A percentile compares a stretch with the other conserved stretches of the same genome.
Conservation (phyloP, 2,329 filamentous ascomycete species). For the Fusarium virguliforme region DNA sequence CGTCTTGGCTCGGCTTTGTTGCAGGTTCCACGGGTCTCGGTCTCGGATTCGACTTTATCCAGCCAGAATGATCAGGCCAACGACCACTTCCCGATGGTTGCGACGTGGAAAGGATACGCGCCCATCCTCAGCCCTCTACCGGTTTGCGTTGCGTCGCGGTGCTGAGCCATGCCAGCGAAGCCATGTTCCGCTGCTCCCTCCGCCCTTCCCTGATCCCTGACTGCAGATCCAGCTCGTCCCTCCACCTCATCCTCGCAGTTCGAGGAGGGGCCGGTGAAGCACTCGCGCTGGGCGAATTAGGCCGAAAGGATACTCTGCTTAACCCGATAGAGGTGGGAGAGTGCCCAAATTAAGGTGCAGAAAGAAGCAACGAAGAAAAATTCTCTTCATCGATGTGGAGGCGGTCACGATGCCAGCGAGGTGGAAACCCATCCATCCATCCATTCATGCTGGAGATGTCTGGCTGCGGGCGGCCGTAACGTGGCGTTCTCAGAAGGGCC, state of each 20-base stretch:
- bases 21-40: not conserved
- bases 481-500: constrained; percentile 48
- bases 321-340: constrained; percentile 31
- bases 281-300: constrained; percentile 36
- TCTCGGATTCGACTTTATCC: constrained; percentile 4
- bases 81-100: constrained; percentile 14
- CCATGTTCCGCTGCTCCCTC: constrained; percentile 23
- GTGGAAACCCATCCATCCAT: constrained; percentile 46
- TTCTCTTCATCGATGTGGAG: constrained; percentile 51
- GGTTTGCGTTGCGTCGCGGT: constrained; percentile 1
- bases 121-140: not conserved
- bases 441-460: constrained; percentile 29
- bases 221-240: constrained; percentile 49
- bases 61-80: constrained; percentile 12
- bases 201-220: constrained; percentile 47
- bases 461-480: constrained; percentile 45
- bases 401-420: constrained; percentile 49
- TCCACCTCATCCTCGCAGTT: constrained; percentile 43
- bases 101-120: not conserved
- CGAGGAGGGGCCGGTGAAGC: constrained; percentile 26
- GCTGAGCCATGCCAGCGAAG: constrained; percentile 32
- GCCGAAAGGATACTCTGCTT: constrained; percentile 28
- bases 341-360: constrained; percentile 29
- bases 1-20: constrained; percentile 27
- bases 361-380: constrained; percentile 35